Conservation (phyloP, 2,329 filamentous ascomycete species). For the Pseudopyricularia javanii region DNA sequence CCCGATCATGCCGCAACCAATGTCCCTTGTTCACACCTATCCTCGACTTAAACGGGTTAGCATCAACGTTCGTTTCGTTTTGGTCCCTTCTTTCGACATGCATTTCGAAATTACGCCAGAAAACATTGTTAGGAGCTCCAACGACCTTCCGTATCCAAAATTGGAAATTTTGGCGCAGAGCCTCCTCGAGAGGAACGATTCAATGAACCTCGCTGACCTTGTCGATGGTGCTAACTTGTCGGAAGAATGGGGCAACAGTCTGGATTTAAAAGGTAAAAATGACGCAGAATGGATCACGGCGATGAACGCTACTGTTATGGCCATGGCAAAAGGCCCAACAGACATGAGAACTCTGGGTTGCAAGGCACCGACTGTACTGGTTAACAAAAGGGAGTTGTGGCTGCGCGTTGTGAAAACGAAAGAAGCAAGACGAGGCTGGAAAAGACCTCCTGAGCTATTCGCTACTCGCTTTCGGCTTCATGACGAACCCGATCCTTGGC, state of each 20-base stretch:
- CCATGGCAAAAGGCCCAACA: background rate
- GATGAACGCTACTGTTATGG: background rate
- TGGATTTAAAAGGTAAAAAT: background rate
- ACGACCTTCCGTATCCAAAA: background rate
- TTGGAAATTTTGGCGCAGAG: background rate
- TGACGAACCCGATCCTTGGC: background rate
- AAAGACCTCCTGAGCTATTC: background rate
- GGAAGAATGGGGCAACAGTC: background rate
- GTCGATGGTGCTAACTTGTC: background rate
- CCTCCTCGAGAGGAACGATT: background rate
- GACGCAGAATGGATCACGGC: background rate
- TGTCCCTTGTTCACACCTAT: background rate
- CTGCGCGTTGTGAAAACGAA: background rate
- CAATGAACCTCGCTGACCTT: background rate
- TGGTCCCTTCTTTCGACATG: background rate
- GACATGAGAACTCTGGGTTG: background rate
- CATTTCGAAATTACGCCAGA: background rate
- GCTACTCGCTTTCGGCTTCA: background rate
- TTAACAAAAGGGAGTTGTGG: background rate
- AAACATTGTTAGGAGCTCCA: background rate
- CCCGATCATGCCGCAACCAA: background rate
- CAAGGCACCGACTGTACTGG: background rate
- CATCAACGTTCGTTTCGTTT: background rate
- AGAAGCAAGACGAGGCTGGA: background rate
- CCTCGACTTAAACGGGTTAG: background rate